A percentile compares a stretch with the other conserved stretches of the same genome.
phyloP scores from a whole-genome alignment of 2,329 filamentous ascomycete genomes.

The Arthroderma sp. region DNA sequence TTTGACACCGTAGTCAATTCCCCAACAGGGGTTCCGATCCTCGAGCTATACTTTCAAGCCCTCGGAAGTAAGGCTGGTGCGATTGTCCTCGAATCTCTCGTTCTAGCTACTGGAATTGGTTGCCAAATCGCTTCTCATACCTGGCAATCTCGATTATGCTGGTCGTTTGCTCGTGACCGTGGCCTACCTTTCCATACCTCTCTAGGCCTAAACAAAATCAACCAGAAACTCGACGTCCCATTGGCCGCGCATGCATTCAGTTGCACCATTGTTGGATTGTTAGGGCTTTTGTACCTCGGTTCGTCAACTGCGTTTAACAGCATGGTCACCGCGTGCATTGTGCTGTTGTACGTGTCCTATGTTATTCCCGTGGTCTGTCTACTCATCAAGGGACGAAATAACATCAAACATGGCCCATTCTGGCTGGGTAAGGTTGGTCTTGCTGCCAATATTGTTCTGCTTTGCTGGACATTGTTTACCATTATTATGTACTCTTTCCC shows the following conservation, averaged over 20 bases:
- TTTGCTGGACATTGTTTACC: constrained; percentile 39
- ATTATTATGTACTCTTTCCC: constrained; percentile 38
- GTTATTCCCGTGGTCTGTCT: constrained; percentile 38
- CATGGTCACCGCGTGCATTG: constrained; percentile 36
- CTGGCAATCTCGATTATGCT: constrained; percentile 41
- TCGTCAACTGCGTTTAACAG: constrained; percentile 33
- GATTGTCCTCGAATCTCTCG: constrained; percentile 36
- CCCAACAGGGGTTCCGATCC: constrained; percentile 36
- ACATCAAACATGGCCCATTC: constrained; percentile 37
- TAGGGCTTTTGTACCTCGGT: constrained; percentile 39
- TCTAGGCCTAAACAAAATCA: constrained; percentile 27
- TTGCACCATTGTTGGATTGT: constrained; percentile 34
- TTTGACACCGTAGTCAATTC: constrained; percentile 32
- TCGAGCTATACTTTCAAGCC: constrained; percentile 38
- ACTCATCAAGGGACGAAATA: constrained; percentile 35
- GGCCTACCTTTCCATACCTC: constrained; percentile 36
- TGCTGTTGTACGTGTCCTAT: constrained; percentile 39
- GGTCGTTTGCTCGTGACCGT: constrained; percentile 42
- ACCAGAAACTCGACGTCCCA: constrained; percentile 34
- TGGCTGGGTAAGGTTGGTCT: constrained; percentile 37
- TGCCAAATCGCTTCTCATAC: constrained; percentile 39
- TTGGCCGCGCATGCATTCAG: constrained; percentile 34
- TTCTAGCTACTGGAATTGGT: constrained; percentile 38
- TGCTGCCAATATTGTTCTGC: constrained; percentile 33
- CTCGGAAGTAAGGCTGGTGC: constrained; percentile 34